Percentiles rank a stretch among this genome's conserved stretches.
phyloP scores from a whole-genome alignment of 371 early-diverging fungal species.

The Entomophthora muscae region DNA sequence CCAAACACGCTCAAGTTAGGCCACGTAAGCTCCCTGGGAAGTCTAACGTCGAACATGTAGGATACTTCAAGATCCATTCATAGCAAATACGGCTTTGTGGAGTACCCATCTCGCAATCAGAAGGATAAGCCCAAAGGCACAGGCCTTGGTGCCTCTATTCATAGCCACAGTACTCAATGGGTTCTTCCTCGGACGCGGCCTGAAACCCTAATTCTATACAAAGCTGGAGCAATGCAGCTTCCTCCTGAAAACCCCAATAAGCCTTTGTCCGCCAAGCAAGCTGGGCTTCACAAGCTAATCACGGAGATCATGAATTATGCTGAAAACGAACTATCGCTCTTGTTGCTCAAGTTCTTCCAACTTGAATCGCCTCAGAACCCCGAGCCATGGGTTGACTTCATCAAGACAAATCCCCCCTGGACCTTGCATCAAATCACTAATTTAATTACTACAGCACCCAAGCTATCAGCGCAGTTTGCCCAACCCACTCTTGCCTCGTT shows the following conservation, averaged over 20 bases:
- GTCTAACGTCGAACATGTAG: background rate
- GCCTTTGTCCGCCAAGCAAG: background rate
- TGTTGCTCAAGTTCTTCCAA: background rate
- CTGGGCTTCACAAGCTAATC: background rate
- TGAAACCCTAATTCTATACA: too few relatives aligned
- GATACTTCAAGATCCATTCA: background rate
- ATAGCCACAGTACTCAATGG: too few relatives aligned
- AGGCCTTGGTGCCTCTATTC: background rate
- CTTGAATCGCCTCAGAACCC: background rate
- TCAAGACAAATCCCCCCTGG: background rate
- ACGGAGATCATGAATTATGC: background rate
- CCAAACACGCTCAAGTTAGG: background rate
- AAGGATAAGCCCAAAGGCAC: background rate
- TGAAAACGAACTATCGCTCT: background rate
- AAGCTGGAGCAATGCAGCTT: background rate
- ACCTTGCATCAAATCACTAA: background rate
- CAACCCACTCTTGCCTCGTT: background rate
- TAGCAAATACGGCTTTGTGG: background rate
- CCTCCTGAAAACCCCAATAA: background rate
- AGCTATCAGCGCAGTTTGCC: background rate
- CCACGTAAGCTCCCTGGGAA: background rate
- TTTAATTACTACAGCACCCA: background rate
- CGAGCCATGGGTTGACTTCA: background rate
- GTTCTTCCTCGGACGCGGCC: too few relatives aligned
- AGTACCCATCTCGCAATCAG: background rate